Percentiles rank a stretch among this genome's conserved stretches.
Conservation (phyloP, 2,329 filamentous ascomycete species). For the Volutella citrinella region DNA sequence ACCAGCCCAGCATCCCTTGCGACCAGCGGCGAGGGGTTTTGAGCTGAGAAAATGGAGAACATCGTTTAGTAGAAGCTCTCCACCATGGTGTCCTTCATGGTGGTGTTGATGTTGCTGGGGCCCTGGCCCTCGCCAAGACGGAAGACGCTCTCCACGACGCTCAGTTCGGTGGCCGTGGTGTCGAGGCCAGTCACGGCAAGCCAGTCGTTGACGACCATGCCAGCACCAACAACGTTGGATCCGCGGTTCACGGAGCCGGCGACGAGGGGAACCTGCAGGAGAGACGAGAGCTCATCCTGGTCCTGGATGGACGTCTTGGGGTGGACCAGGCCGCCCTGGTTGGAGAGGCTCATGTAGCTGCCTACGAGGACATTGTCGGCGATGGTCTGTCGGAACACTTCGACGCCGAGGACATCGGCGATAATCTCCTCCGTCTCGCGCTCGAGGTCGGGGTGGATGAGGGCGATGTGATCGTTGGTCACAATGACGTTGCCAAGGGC, state of each 20-base stretch:
- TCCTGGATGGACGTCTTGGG: slow-evolving; percentile 97
- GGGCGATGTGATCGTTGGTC: slow-evolving; percentile 92
- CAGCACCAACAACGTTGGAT: slow-evolving; percentile 86
- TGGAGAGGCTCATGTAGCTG: slow-evolving; percentile 93
- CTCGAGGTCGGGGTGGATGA: slow-evolving; percentile 94
- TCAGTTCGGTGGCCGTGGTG: slow-evolving; percentile 95
- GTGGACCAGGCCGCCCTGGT: slow-evolving; percentile 95
- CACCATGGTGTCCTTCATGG: slow-evolving; percentile 96
- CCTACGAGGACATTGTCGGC: slow-evolving; percentile 96
- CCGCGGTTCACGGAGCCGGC: slow-evolving; percentile 93
- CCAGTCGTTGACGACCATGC: slow-evolving; percentile 70
- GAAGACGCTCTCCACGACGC: slow-evolving; percentile 95
- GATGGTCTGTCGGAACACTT: slow-evolving; percentile 91
- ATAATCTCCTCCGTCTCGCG: slow-evolving; percentile 98
- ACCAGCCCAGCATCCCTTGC: not conserved
- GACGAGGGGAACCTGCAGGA: slow-evolving; percentile 93
- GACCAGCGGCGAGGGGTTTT: not conserved
- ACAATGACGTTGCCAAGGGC: slow-evolving; percentile 97
- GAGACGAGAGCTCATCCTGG: slow-evolving; percentile 90
- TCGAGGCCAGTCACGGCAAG: slow-evolving; percentile 90
- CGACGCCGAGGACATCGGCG: slow-evolving; percentile 85
- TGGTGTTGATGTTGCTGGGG: slow-evolving; percentile 74
- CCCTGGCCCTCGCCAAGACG: slow-evolving; percentile 83
- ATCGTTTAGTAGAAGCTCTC: slow-evolving; percentile 87
- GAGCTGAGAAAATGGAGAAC: not conserved